Evolutionary conservation across 1,139 yeast genomes (phyloP), one percentile per base, ranked within the genome.

Genomic region (Scheffersomyces parashehatae): DNA sequence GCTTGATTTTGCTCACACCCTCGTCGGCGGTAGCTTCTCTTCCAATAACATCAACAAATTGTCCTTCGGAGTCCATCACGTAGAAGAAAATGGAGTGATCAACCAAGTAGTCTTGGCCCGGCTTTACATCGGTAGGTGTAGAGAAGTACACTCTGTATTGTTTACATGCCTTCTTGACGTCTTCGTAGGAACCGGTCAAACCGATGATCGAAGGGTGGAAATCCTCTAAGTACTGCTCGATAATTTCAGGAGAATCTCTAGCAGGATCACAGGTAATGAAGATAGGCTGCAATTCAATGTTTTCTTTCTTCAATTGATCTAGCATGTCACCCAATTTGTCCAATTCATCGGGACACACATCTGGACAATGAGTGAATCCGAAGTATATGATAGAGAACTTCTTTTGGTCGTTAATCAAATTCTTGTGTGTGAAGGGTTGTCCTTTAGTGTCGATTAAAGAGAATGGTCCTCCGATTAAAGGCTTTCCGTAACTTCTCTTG

Each of bases 281-380:
- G 24, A 93, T 68, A 0, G 98, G 96, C 65, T 87, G 95, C 40
- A 90, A 60, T 39, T 81, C 73, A 45, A 84, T 78, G 29, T 74
- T 73, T 41, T 82, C 76, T 24, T 59, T 48, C 55, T 85, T 80
- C 57, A 88, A 72, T 20, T 74, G 79, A 41, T 83, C 79, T 52
- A 93, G 68, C 79, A 95, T 88, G 29, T 81, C 77, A 2, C 96
- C 88, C 63, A 93, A 75, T 60, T 91, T 89, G 62, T 93, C 99
- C 51, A 93, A 77, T 65, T 93, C 99, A 62, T 93, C 98, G 8
- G 99, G 99, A 65, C 99, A 93, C 41, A 93, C 90, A 65, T 93
- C 99, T 6, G 99, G 99, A 68, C 99, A 93, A 67, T 90, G 91
- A 4, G 96, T 87, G 70, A 93, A 93, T 0, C 99, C 99, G 67